Conservation (phyloP, 352 stramenopile species). For the Lagenidium giganteum region DNA sequence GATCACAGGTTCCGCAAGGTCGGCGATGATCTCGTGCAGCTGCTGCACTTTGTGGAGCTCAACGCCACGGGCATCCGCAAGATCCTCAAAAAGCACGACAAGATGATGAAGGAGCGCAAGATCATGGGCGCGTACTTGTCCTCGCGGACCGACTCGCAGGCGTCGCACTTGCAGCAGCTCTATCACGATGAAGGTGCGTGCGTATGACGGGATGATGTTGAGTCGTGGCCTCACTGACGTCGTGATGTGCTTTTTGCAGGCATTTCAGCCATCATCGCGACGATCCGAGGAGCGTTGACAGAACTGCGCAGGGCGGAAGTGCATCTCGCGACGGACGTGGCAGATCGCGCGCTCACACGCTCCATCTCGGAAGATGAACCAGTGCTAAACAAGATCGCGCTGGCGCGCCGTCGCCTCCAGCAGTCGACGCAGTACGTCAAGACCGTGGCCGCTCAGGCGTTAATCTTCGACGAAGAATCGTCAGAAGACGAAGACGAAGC, state of each 20-base stretch:
- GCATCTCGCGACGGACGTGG: constrained; percentile 8
- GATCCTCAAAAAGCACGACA: constrained; percentile 89
- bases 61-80: constrained; percentile 86
- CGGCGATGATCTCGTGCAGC: constrained; percentile 76
- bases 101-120: constrained; percentile 77
- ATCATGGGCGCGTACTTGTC: constrained; percentile 85
- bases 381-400: constrained; percentile 61
- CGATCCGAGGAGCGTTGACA: constrained; percentile 59
- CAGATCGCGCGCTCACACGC: constrained; percentile 19
- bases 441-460: constrained; percentile 67
- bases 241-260: no score
- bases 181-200: constrained; percentile 87
- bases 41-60: constrained; percentile 84
- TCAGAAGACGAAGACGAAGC: constrained; percentile 81
- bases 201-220: no score
- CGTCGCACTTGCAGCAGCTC: constrained; percentile 77
- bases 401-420: constrained; percentile 59
- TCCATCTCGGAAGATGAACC: constrained; percentile 76
- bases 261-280: constrained; percentile 85
- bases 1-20: constrained; percentile 44
- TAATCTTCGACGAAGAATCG: constrained; percentile 81
- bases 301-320: constrained; percentile 57
- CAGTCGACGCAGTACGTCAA: constrained; percentile 85
- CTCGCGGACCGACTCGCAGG: constrained; percentile 75
- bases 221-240: no score